These are phyloP conservation scores for Carpinus fangiana DNA, from an alignment of 306 rosid species.

Conservation along the genomic window DNA sequence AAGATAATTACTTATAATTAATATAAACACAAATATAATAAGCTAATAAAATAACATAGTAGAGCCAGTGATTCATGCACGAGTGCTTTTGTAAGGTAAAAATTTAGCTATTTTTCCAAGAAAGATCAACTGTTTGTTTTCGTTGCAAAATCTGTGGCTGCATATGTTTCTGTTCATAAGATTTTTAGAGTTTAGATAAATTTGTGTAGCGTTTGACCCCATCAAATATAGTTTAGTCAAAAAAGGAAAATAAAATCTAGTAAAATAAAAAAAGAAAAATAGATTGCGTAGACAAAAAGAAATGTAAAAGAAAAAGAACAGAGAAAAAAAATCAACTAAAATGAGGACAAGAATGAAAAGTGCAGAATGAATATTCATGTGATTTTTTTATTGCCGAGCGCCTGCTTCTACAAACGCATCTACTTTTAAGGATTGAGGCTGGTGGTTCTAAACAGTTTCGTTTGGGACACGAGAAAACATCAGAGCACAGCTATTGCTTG, in stretches of 20 bases:
- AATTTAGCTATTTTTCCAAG: no score
- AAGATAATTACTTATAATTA: no score
- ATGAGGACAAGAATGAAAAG: background rate
- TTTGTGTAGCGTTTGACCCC: no score
- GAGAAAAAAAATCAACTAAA: background rate
- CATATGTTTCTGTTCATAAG: background rate
- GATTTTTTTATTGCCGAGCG: background rate
- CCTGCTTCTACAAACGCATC: background rate
- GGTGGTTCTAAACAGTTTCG: background rate
- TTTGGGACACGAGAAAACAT: background rate
- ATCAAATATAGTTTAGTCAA: background rate
- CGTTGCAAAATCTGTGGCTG: background rate
- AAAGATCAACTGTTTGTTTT: no score
- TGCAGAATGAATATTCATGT: conserved; percentile 7
- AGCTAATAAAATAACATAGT: no score
- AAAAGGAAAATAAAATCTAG: background rate
- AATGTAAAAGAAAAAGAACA: background rate
- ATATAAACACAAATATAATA: no score
- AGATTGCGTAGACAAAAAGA: no score
- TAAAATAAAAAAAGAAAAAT: no score
- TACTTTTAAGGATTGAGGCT: background rate
- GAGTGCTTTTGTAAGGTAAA: no score
- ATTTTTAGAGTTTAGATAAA: no score
- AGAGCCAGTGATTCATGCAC: no score
- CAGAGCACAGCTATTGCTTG: background rate